Conservation (phyloP, 257 asterid genomes). For the Dorcoceras hygrometricum region DNA sequence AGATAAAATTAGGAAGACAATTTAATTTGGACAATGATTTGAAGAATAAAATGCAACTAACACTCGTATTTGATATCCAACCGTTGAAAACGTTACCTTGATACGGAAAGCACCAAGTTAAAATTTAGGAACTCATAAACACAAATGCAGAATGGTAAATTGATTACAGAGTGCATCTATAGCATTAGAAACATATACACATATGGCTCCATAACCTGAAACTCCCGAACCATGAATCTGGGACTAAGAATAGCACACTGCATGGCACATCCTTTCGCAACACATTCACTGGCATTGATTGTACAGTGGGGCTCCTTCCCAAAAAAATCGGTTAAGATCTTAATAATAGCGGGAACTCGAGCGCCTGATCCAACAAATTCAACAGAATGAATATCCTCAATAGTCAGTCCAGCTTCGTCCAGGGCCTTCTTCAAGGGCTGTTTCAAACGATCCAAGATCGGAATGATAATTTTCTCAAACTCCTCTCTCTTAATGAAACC, state of each 20-base stretch:
- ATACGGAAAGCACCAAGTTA: too few species aligned
- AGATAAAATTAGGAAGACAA: too few species aligned
- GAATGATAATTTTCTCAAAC: slow-evolving; percentile 76
- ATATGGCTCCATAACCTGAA: slow-evolving; percentile 37
- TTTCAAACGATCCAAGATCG: slow-evolving; percentile 85
- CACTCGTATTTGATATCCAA: too few species aligned
- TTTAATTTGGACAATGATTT: too few species aligned
- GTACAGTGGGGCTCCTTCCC: slow-evolving; percentile 92
- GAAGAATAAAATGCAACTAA: too few species aligned
- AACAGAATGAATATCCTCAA: slow-evolving; percentile 63
- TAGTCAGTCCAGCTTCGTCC: slow-evolving; percentile 63
- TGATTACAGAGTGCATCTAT: too few species aligned
- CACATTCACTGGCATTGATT: slow-evolving; percentile 97
- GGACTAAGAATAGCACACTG: slow-evolving; percentile 91
- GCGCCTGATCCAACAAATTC: slow-evolving; percentile 95
- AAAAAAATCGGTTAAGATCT: slow-evolving; percentile 81
- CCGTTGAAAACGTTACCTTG: too few species aligned
- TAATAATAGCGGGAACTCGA: slow-evolving; percentile 81
- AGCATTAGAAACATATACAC: background rate
- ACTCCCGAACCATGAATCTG: slow-evolving; percentile 81
- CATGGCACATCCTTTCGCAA: slow-evolving; percentile 86
- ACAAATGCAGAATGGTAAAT: too few species aligned
- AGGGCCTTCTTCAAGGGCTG: slow-evolving; percentile 88
- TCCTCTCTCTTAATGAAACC: slow-evolving; percentile 87
- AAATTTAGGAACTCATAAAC: too few species aligned